phyloP scores from a whole-genome alignment of 2,329 filamentous ascomycete genomes.

The Botrytis squamosa region DNA sequence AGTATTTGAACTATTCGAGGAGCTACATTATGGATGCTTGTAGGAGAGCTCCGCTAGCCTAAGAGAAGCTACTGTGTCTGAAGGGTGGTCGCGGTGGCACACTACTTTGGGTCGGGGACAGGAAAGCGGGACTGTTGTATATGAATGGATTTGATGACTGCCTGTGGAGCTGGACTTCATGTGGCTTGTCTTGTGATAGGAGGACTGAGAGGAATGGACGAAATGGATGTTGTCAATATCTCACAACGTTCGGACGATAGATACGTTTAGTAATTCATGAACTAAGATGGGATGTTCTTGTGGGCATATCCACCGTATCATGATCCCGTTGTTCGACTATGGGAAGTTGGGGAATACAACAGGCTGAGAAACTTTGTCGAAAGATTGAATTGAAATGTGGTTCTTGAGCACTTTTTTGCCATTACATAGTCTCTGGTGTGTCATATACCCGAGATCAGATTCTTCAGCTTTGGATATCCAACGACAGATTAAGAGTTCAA shows the following conservation, averaged over 20 bases:
- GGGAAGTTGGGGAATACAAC: not conserved
- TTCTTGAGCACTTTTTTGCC: not conserved
- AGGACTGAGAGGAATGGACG: not conserved
- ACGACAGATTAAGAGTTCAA: not conserved
- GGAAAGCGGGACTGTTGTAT: not conserved
- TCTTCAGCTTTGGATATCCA: not conserved
- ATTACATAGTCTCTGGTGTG: not conserved
- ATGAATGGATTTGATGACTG: not conserved
- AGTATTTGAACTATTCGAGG: not conserved
- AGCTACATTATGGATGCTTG: not conserved
- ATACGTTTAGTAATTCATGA: too few relatives aligned
- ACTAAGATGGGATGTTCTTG: not conserved
- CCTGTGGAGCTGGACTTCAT: too few relatives aligned
- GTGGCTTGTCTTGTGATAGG: not conserved
- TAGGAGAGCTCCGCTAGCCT: not conserved
- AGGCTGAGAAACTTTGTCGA: not conserved
- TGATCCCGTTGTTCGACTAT: not conserved
- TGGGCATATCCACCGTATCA: not conserved
- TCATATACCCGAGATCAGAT: not conserved
- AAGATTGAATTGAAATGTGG: not conserved
- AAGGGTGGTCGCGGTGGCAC: not conserved
- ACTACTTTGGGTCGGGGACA: not conserved
- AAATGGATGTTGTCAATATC: not conserved
- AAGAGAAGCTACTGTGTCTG: not conserved
- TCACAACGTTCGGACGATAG: not conserved